Conservation (phyloP, 345 rosid genomes). For the Conringia planisiliqua region DNA sequence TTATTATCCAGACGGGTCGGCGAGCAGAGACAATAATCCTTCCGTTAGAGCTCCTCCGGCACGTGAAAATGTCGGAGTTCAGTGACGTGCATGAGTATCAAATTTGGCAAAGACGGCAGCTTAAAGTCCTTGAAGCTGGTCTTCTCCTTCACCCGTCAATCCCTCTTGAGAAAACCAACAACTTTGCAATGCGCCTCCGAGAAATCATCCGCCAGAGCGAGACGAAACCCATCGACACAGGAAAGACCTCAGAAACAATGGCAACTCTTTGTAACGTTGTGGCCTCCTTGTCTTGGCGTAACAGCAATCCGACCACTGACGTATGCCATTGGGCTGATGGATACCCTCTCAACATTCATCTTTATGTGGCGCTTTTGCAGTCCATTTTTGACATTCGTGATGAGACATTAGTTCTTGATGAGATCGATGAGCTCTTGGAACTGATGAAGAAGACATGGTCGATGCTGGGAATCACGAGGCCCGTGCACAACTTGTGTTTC, state of each 20-base stretch:
- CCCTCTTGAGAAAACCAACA: constrained; percentile 56
- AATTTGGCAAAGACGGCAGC: constrained; percentile 78
- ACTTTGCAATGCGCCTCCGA: constrained; percentile 49
- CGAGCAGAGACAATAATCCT: constrained; percentile 85
- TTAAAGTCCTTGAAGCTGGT: constrained; percentile 67
- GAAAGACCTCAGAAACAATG: constrained; percentile 67
- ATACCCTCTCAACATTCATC: constrained; percentile 67
- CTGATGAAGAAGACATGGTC: constrained; percentile 91
- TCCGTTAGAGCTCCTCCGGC: constrained; percentile 88
- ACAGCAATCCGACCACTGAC: constrained; percentile 41
- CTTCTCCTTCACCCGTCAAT: constrained; percentile 66
- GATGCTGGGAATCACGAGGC: constrained; percentile 59
- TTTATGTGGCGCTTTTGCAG: constrained; percentile 62
- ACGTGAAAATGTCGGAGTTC: constrained; percentile 64
- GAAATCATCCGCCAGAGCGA: constrained; percentile 56
- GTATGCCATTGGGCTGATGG: constrained; percentile 94
- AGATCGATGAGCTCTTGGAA: constrained; percentile 84
- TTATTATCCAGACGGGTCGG: constrained; percentile 53
- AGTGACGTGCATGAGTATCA: constrained; percentile 53
- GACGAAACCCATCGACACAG: constrained; percentile 51
- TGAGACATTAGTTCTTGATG: constrained; percentile 76
- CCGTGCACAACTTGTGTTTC: constrained; percentile 66
- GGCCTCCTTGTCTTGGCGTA: constrained; percentile 61
- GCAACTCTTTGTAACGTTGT: constrained; percentile 56
- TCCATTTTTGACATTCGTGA: constrained; percentile 69